A percentile compares a stretch with the other conserved stretches of the same genome.
Conservation (phyloP, 2,329 filamentous ascomycete species). For the Aspergillus brasiliensis region DNA sequence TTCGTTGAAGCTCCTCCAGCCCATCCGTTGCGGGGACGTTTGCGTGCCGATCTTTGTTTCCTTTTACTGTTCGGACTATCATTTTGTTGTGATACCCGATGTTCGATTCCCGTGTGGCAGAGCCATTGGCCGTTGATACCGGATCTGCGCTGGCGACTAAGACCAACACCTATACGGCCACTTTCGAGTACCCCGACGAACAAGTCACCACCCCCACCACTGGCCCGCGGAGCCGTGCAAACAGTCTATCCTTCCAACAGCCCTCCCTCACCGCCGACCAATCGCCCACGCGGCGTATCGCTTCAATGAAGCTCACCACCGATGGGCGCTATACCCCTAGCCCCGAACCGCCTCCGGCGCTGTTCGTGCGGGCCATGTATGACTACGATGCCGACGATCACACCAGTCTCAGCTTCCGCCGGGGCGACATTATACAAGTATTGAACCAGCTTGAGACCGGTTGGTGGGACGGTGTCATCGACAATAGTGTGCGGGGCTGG, state of each 20-base stretch:
- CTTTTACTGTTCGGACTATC: not conserved
- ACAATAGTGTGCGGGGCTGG: conserved; percentile 87
- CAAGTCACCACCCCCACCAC: conserved; percentile 35
- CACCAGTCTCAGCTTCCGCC: conserved; percentile 93
- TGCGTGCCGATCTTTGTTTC: conserved; percentile 12
- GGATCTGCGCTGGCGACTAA: conserved; percentile 39
- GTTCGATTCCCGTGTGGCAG: conserved; percentile 37
- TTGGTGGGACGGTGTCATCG: conserved; percentile 99
- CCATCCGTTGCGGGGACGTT: conserved; percentile 21
- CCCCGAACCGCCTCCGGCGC: conserved; percentile 50
- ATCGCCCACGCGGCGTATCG: conserved; percentile 29
- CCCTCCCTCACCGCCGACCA: conserved; percentile 22
- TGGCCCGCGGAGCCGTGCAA: conserved; percentile 32
- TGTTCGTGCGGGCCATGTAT: conserved; percentile 95
- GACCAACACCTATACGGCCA: conserved; percentile 40
- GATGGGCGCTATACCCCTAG: conserved; percentile 35
- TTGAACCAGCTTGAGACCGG: conserved; percentile 97
- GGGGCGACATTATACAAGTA: conserved; percentile 97
- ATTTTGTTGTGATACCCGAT: conserved; percentile 28
- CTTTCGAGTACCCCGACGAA: conserved; percentile 48
- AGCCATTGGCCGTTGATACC: conserved; percentile 37
- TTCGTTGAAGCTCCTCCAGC: conserved; percentile 26
- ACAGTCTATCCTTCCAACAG: conserved; percentile 32
- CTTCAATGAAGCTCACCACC: conserved; percentile 34
- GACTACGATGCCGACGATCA: conserved; percentile 97